A percentile compares a stretch with the other conserved stretches of the same genome.
Evolutionary conservation across 192 early-diverging fungal genomes (phyloP).

Genomic region (Podila verticillata): DNA sequence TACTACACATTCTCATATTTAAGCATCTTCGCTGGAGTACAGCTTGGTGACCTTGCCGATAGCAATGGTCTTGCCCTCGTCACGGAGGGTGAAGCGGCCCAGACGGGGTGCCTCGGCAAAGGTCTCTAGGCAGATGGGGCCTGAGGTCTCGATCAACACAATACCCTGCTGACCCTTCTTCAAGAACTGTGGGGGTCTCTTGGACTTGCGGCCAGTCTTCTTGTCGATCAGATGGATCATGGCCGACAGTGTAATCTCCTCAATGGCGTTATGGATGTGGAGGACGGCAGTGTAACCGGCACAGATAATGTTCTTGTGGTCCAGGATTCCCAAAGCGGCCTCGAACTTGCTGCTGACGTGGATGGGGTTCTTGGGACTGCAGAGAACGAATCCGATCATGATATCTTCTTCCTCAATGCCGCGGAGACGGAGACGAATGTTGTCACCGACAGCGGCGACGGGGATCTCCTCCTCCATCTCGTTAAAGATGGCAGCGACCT

Average conservation of each 20-base stretch:
- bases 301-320: conserved; percentile 95
- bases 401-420: conserved; percentile 96
- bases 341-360: conserved; percentile 84
- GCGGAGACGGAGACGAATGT: conserved; percentile 88
- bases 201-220: conserved; percentile 90
- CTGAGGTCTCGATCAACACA: conserved; percentile 81
- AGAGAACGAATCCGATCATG: conserved; percentile 88
- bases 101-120: conserved; percentile 90
- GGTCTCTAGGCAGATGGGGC: conserved; percentile 86
- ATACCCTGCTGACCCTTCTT: conserved; percentile 93
- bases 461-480: conserved; percentile 85
- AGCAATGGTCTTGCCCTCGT: conserved; percentile 95
- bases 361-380: conserved; percentile 79
- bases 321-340: conserved; percentile 89
- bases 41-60: conserved; percentile 95
- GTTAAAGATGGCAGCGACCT: conserved; percentile 85
- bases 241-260: conserved; percentile 86
- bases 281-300: conserved; percentile 95
- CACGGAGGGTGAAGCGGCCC: conserved; percentile 98
- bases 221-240: conserved; percentile 93
- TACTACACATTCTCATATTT: conserved; percentile 1
- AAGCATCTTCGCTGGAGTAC: conserved; percentile 13
- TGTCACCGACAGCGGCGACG: conserved; percentile 88
- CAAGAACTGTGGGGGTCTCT: conserved; percentile 90
- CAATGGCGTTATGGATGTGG: conserved; percentile 88